phyloP scores from a whole-genome alignment of 768 basidiomycete genomes.

The Royoungia palumana region DNA sequence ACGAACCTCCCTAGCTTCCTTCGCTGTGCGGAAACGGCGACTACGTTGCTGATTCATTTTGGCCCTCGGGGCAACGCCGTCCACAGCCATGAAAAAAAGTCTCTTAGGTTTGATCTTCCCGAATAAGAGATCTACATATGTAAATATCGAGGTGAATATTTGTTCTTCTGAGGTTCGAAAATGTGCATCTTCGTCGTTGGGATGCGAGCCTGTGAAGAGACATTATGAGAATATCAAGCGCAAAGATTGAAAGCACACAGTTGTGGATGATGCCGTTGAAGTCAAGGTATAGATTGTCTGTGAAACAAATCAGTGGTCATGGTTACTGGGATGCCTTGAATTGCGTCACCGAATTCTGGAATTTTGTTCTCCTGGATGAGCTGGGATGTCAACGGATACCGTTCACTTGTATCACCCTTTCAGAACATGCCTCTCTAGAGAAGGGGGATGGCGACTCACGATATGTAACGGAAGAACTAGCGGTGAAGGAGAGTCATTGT shows the following conservation, averaged over 20 bases:
- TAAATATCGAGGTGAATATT: conserved; percentile 95
- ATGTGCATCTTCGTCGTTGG: conserved; percentile 93
- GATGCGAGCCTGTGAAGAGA: conserved; percentile 70
- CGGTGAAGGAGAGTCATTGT: conserved; percentile 6
- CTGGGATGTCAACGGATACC: conserved; percentile 97
- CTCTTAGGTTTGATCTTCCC: conserved; percentile 97
- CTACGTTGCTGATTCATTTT: conserved; percentile 99
- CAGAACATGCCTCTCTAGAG: conserved; percentile 3
- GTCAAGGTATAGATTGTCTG: conserved; percentile 90
- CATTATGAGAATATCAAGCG: not conserved
- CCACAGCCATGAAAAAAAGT: conserved; percentile 97
- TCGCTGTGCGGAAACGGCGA: conserved; percentile 90
- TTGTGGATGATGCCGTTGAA: conserved; percentile 94
- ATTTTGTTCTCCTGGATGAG: conserved; percentile 98
- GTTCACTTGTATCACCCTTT: conserved; percentile 58
- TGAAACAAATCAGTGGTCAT: conserved; percentile 10
- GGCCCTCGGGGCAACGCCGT: conserved; percentile 94
- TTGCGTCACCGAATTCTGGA: conserved; percentile 83
- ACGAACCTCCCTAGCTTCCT: conserved; percentile 82
- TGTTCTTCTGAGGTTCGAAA: conserved; percentile 95
- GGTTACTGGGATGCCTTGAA: not conserved
- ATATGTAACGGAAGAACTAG: conserved; percentile 96
- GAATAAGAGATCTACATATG: conserved; percentile 96
- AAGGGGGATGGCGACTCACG: conserved; percentile 46
- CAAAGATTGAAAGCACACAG: conserved; percentile 37